These are phyloP conservation scores for Lasiodiplodia sp. DNA, from an alignment of 2,329 filamentous ascomycete genomes.

Conservation along the genomic window DNA sequence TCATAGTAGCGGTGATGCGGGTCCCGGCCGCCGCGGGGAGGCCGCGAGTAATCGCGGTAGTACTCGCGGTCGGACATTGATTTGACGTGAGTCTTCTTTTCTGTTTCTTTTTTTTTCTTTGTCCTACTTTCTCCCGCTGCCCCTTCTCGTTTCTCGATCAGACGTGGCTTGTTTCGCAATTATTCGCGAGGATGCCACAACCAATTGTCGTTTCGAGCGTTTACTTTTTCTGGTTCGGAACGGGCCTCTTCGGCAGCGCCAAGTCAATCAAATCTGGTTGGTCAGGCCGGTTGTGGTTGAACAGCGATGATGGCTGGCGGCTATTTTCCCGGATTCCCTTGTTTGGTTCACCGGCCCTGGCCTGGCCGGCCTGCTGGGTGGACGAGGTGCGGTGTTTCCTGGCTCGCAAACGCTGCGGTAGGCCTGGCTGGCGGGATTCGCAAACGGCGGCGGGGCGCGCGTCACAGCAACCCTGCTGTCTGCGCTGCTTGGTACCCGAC, in stretches of 20 bases:
- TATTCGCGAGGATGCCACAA: background rate
- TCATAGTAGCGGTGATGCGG: slow-evolving; percentile 5
- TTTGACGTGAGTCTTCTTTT: background rate
- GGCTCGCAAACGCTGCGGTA: background rate
- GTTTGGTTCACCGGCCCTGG: background rate
- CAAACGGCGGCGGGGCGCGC: background rate
- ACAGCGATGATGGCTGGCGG: background rate
- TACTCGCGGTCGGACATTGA: slow-evolving; percentile 17
- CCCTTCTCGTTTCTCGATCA: background rate
- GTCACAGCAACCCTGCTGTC: background rate
- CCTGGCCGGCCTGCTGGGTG: background rate
- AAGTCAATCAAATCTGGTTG: background rate
- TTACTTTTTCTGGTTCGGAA: background rate
- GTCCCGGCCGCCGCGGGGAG: slow-evolving; percentile 4
- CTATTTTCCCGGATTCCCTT: background rate
- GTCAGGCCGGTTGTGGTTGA: background rate
- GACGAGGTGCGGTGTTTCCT: background rate
- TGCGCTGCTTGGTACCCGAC: background rate
- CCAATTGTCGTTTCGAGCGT: background rate
- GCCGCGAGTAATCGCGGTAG: slow-evolving; percentile 25
- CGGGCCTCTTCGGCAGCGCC: background rate
- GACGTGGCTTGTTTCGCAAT: background rate
- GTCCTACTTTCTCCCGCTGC: background rate
- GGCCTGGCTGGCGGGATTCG: background rate
- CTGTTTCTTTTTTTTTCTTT: background rate